phyloP scores from a whole-genome alignment of 495 filamentous ascomycete species.

The Hypoxylon crocopeplum region DNA sequence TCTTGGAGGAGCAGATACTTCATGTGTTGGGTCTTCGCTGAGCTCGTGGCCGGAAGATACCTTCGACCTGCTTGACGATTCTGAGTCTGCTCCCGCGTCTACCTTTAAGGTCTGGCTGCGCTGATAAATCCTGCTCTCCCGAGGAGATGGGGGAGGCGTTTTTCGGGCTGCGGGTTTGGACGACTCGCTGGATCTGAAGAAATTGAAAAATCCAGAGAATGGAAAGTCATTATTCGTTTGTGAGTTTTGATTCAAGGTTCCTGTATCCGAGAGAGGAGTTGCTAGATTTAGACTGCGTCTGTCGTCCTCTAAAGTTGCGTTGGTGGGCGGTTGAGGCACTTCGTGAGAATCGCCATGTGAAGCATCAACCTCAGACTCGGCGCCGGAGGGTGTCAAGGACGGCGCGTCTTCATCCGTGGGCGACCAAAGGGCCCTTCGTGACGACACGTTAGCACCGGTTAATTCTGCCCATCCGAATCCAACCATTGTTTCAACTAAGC shows the following conservation, averaged over 20 bases:
- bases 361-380: slow-evolving; percentile 24
- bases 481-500: slow-evolving; percentile 87
- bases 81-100: slow-evolving; percentile 44
- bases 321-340: slow-evolving; percentile 66
- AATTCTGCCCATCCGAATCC: slow-evolving; percentile 95
- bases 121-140: slow-evolving; percentile 75
- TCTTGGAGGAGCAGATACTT: slow-evolving; percentile 74
- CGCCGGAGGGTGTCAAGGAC: slow-evolving; percentile 20
- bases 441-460: slow-evolving; percentile 71
- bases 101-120: slow-evolving; percentile 73
- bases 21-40: slow-evolving; percentile 47
- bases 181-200: slow-evolving; percentile 57
- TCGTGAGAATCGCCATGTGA: slow-evolving; percentile 46
- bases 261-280: slow-evolving; percentile 28
- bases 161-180: slow-evolving; percentile 40
- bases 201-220: slow-evolving; percentile 67
- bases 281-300: slow-evolving; percentile 52
- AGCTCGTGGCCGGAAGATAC: slow-evolving; percentile 54
- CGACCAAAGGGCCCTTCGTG: slow-evolving; percentile 45
- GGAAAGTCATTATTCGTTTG: slow-evolving; percentile 52
- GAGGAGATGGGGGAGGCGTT: slow-evolving; percentile 43
- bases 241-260: slow-evolving; percentile 28
- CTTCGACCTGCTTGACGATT: slow-evolving; percentile 45
- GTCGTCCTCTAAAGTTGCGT: slow-evolving; percentile 62
- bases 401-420: slow-evolving; percentile 37